Evolutionary conservation across 2,329 filamentous ascomycete species (phyloP).

Genomic region (Penicillium sp.): DNA sequence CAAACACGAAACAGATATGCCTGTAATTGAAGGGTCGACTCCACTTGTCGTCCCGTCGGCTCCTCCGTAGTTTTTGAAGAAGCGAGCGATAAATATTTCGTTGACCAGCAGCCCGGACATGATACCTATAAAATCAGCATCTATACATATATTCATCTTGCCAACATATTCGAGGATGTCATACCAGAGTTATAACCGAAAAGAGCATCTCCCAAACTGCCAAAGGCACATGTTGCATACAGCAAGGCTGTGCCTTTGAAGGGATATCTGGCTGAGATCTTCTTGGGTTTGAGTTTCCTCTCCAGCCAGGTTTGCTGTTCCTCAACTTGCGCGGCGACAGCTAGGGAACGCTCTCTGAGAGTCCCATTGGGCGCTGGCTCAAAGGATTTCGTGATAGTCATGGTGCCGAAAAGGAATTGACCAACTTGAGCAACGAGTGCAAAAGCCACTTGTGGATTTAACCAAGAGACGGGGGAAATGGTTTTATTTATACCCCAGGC

Average conservation of each 20-base stretch:
- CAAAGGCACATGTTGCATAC: slow-evolving; percentile 42
- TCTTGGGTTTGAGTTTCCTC: slow-evolving; percentile 38
- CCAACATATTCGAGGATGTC: background rate
- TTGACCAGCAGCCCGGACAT: too few species aligned
- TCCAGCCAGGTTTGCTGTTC: slow-evolving; percentile 35
- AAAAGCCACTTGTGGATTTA: background rate
- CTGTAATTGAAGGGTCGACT: too few species aligned
- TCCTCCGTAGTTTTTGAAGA: too few species aligned
- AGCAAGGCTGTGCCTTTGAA: slow-evolving; percentile 38
- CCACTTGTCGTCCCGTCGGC: too few species aligned
- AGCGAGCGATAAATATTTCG: too few species aligned
- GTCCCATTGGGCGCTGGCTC: slow-evolving; percentile 13
- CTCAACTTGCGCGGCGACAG: slow-evolving; percentile 24
- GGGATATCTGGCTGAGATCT: slow-evolving; percentile 37
- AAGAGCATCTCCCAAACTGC: slow-evolving; percentile 41
- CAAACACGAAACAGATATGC: too few species aligned
- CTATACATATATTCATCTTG: background rate
- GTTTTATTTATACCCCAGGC: slow-evolving; percentile 21
- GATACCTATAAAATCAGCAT: too few species aligned
- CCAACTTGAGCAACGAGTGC: background rate
- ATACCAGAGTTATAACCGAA: slow-evolving; percentile 45
- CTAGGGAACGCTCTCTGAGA: slow-evolving; percentile 22
- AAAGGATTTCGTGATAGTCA: slow-evolving; percentile 1
- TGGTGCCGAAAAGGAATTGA: background rate
- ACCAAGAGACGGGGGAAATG: background rate